Evolutionary conservation across 129 eudicot species (phyloP), one percentile per base, ranked within the genome.

Genomic region (Helianthus tuberosus): DNA sequence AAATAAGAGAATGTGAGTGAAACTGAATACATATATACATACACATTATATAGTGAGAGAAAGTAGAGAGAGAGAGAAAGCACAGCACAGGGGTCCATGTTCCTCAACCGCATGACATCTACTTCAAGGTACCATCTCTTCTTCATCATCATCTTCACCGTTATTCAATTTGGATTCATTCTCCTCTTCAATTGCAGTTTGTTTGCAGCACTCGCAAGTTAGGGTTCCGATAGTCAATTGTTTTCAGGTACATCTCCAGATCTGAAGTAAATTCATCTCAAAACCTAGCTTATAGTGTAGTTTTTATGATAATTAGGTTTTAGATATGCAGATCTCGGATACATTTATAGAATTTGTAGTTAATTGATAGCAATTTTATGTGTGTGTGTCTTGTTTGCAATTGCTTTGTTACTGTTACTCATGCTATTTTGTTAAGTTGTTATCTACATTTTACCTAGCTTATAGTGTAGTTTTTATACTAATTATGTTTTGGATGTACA

Each of bases 201-300:
- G 14, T 51, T 77, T 85, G 63, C 76, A 65, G 75, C 48, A 65
- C 62, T 80, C 64, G 57, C 80, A 71, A 85, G 47, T 77, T 73
- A 64, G 51, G 80, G 75, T 77, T 81, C 75, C 61, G 44, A 78
- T 66, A 69, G 27, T 27, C 70, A 12, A 55, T 79, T 38, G 47
- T 49, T 76, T 67, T 75, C 82, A 83, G 85, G 85, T 83, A 75
- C 72, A 41, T 76, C 54, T 46, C 79, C 81, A 87, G 96, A 90
- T 90, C 93, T 90, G 87, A 77, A 58, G 72, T 64, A 36, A 84
- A 64, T 80, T 62, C 65, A 55, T 66, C 11, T 68, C 66, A 12
- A 38, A 51, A 32, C 51, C 64, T 54, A 61, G 25, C 3, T 77
- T 44, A 8, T 49, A 58, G 7, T 47, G 23, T 68, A 4, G 43